Base-by-base conservation (phyloP, 108 stramenopile species). In the Schizochytrium sp. region DNA sequence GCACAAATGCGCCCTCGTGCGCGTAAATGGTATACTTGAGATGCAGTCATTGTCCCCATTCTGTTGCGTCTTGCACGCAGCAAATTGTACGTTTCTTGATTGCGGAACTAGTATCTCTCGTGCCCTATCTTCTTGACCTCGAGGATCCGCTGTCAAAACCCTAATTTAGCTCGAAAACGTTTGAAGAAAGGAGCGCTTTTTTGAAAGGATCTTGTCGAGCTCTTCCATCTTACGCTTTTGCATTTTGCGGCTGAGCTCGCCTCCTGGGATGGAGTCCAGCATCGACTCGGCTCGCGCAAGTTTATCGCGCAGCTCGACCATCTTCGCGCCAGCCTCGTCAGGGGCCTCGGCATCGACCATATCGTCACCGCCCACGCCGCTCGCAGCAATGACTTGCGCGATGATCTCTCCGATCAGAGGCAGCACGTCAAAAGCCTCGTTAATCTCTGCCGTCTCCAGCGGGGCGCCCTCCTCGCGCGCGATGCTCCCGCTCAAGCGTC, bases 401-500 rank as follows among this genome's bases (percentile, higher is more conserved):
- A 83, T n/a, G 12, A 83, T 83, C 48, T 83, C 48, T 8, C 76
- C 76, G n/a, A 83, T 53, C 6, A 53, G 45, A 55, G 76, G 76
- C 76, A 83, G 76, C 76, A 83, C 25, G 76, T 83, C 51, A 45
- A 83, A 83, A 16, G 76, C 76, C 51, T 83, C 76, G 51, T 83
- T 34, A 45, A 83, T 83, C 51, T 83, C 76, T 4, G 10, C 51
- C n/a, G 51, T 45, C 51, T 47, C 51, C 76, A 83, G 76, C 45
- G 76, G 76, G 43, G 76, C 76, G 25, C 63, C 63, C 10, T 12
- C 18, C 34, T 41, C 63, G 34, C 63, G 63, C 63, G 55, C 41
- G 34, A 34, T 34, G 34, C 34, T 34, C 34, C 34, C 34, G 34
- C 34, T 34, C 34, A 34, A 34, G 34, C 34, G 34, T 34, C 34